Evolutionary conservation across 768 basidiomycete species (phyloP).

Genomic region (Steccherinum ochraceum): DNA sequence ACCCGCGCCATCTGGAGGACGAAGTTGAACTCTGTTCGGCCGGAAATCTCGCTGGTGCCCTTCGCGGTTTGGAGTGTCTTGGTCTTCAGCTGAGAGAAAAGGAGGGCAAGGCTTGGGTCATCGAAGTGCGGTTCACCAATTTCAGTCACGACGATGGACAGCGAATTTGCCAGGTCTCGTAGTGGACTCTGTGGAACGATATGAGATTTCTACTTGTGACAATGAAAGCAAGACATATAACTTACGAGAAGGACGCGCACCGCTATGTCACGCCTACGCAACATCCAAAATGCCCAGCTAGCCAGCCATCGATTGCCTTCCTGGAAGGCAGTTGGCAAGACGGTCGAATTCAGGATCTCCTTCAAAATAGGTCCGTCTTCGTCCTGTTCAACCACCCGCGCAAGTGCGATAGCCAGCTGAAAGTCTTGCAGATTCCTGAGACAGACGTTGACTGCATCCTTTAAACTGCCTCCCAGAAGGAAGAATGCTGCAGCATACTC

Average conservation of each 20-base stretch:
- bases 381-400: constrained; percentile 76
- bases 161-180: constrained; percentile 57
- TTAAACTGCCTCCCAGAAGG: constrained; percentile 79
- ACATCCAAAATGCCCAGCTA: constrained; percentile 95
- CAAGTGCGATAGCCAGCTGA: constrained; percentile 83
- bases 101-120: constrained; percentile 85
- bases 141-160: constrained; percentile 48
- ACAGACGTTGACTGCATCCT: constrained; percentile 90
- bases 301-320: constrained; percentile 90
- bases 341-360: constrained; percentile 62
- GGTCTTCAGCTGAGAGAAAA: constrained; percentile 84
- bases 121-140: constrained; percentile 89
- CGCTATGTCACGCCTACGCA: constrained; percentile 82
- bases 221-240: not conserved
- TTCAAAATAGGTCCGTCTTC: constrained; percentile 75
- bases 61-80: constrained; percentile 91
- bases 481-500: constrained; percentile 99
- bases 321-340: constrained; percentile 79
- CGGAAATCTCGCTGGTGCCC: constrained; percentile 88
- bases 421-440: constrained; percentile 84
- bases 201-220: not conserved
- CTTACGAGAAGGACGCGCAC: constrained; percentile 86
- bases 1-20: constrained; percentile 91
- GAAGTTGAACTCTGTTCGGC: constrained; percentile 88
- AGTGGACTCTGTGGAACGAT: constrained; percentile 74